phyloP scores from a whole-genome alignment of 2,329 filamentous ascomycete genomes.

The Aspergillus hortae region DNA sequence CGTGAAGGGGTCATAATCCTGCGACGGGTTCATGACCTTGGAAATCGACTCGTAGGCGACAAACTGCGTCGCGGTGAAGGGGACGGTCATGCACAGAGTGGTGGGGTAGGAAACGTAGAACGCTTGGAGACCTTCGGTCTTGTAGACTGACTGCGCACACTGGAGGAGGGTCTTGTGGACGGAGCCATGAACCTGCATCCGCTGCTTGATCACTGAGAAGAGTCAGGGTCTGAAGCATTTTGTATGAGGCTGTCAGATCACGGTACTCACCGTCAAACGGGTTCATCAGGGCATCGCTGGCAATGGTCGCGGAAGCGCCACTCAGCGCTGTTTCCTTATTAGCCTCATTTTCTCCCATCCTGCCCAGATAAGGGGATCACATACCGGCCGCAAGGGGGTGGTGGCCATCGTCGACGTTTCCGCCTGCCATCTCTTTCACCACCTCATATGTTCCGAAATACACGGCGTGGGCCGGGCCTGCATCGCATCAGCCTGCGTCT shows the following conservation, averaged over 20 bases:
- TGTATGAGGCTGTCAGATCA: background rate
- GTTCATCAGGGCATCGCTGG: slow-evolving; percentile 98
- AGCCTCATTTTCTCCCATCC: slow-evolving; percentile 23
- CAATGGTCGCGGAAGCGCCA: slow-evolving; percentile 91
- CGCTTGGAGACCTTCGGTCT: slow-evolving; percentile 78
- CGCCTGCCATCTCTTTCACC: slow-evolving; percentile 93
- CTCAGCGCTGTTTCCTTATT: slow-evolving; percentile 66
- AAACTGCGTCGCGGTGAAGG: slow-evolving; percentile 95
- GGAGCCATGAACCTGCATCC: slow-evolving; percentile 98
- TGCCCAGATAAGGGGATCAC: slow-evolving; percentile 19
- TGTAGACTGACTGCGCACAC: slow-evolving; percentile 85
- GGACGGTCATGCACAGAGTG: slow-evolving; percentile 96
- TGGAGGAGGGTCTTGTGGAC: slow-evolving; percentile 81
- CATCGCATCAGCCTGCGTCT: slow-evolving; percentile 19
- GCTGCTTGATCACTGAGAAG: slow-evolving; percentile 86
- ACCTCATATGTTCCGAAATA: slow-evolving; percentile 98
- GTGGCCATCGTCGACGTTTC: slow-evolving; percentile 78
- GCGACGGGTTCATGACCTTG: slow-evolving; percentile 80
- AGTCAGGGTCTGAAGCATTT: background rate
- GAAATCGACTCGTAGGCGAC: slow-evolving; percentile 97
- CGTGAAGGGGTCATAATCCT: slow-evolving; percentile 81
- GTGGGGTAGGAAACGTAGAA: slow-evolving; percentile 99
- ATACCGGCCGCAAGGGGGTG: slow-evolving; percentile 90
- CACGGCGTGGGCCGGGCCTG: slow-evolving; percentile 92
- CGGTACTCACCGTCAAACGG: slow-evolving; percentile 81